These are phyloP conservation scores for Globisporangium canariense DNA, from an alignment of 352 stramenopile species.

Conservation along the genomic window DNA sequence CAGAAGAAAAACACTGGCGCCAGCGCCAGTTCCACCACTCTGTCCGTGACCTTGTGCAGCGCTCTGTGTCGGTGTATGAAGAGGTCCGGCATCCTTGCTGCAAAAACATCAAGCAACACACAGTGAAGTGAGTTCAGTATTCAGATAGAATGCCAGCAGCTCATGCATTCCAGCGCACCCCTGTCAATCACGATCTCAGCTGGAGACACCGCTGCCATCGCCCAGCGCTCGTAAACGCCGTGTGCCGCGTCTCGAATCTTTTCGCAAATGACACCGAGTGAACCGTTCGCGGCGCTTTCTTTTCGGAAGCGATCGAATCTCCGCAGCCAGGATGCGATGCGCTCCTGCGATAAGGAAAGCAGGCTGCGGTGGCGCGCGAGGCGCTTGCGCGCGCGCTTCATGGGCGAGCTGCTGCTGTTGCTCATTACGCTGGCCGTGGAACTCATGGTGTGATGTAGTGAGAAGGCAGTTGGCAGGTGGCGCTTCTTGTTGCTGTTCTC, in stretches of 20 bases:
- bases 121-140: neutral
- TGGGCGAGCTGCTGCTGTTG: neutral
- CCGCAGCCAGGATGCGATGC: conserved; percentile 4
- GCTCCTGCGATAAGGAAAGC: conserved; percentile 3
- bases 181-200: neutral
- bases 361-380: neutral
- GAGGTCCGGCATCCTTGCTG: neutral
- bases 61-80: neutral
- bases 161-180: neutral
- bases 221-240: neutral
- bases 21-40: conserved; percentile 31
- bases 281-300: conserved; percentile 3
- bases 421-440: neutral
- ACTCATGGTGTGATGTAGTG: neutral
- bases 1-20: conserved; percentile 45
- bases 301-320: conserved; percentile 10
- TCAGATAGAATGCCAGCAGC: neutral
- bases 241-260: neutral
- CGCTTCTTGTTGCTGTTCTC: conserved; percentile 2
- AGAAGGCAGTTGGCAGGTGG: neutral
- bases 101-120: neutral
- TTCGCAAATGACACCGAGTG: conserved; percentile 2
- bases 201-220: neutral
- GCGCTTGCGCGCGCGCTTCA: conserved; percentile 8
- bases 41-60: conserved; percentile 21